phyloP scores from a whole-genome alignment of 768 basidiomycete genomes.

The Clitopilus passeckerianus region DNA sequence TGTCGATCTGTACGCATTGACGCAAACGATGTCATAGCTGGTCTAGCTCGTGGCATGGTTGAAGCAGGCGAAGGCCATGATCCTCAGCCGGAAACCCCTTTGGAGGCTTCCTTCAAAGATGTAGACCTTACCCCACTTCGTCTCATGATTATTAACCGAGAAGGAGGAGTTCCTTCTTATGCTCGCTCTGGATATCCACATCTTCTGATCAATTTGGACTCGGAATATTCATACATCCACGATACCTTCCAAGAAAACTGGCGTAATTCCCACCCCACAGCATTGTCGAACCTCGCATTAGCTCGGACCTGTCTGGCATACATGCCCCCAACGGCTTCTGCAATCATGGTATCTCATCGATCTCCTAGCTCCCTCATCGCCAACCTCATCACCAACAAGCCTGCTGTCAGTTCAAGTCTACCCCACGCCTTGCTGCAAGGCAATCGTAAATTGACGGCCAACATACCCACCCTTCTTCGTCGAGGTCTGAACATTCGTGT shows the following conservation, averaged over 20 bases:
- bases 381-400: slow-evolving; percentile 97
- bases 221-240: slow-evolving; percentile 81
- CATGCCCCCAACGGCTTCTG: slow-evolving; percentile 93
- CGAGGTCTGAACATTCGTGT: slow-evolving; percentile 86
- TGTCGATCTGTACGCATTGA: slow-evolving; percentile 83
- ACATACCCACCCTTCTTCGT: slow-evolving; percentile 91
- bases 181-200: slow-evolving; percentile 94
- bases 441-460: slow-evolving; percentile 77
- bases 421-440: slow-evolving; percentile 91
- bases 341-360: slow-evolving; percentile 95
- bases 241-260: slow-evolving; percentile 80
- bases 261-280: slow-evolving; percentile 74
- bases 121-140: slow-evolving; percentile 89
- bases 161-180: slow-evolving; percentile 97
- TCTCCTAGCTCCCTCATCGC: slow-evolving; percentile 93
- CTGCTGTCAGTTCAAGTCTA: slow-evolving; percentile 90
- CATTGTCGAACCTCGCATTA: slow-evolving; percentile 80
- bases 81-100: slow-evolving; percentile 13
- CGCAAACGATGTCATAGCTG: slow-evolving; percentile 84
- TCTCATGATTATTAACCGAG: slow-evolving; percentile 95
- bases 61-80: slow-evolving; percentile 34
- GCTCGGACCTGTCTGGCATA: slow-evolving; percentile 83
- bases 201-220: slow-evolving; percentile 88
- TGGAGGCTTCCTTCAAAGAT: slow-evolving; percentile 21
- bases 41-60: slow-evolving; percentile 83